These are phyloP conservation scores for Fusarium goolgardi DNA, from an alignment of 2,329 filamentous ascomycete species.

Conservation along the genomic window DNA sequence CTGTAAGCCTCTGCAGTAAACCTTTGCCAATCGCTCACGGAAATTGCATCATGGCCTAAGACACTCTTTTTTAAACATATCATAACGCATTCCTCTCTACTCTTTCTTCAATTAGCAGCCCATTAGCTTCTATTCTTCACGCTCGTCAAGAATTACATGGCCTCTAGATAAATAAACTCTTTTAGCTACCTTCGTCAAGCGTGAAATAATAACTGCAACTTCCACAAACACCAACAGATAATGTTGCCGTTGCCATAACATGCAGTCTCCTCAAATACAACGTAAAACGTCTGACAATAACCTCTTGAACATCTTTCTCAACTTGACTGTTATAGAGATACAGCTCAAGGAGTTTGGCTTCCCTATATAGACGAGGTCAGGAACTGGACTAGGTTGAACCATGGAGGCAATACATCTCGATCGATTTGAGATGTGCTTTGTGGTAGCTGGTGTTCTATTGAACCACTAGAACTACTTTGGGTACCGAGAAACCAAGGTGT, in stretches of 20 bases:
- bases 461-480: neutral
- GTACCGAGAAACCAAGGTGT: neutral
- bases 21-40: neutral
- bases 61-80: neutral
- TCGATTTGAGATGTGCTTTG: neutral
- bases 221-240: neutral
- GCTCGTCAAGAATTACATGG: neutral
- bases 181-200: neutral
- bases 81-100: constrained; percentile 10
- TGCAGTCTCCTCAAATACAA: no score
- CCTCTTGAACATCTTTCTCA: neutral
- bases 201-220: neutral
- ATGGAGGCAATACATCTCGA: neutral
- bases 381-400: neutral
- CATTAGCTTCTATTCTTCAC: neutral
- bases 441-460: neutral
- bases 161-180: constrained; percentile 30
- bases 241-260: neutral
- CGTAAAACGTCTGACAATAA: neutral
- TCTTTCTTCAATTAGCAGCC: neutral
- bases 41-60: neutral
- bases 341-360: neutral
- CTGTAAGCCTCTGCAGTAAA: neutral
- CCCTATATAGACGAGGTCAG: neutral
- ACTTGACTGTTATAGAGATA: neutral